Base-by-base conservation (phyloP, 441 rosid genomes). In the Aleurites moluccanus region DNA sequence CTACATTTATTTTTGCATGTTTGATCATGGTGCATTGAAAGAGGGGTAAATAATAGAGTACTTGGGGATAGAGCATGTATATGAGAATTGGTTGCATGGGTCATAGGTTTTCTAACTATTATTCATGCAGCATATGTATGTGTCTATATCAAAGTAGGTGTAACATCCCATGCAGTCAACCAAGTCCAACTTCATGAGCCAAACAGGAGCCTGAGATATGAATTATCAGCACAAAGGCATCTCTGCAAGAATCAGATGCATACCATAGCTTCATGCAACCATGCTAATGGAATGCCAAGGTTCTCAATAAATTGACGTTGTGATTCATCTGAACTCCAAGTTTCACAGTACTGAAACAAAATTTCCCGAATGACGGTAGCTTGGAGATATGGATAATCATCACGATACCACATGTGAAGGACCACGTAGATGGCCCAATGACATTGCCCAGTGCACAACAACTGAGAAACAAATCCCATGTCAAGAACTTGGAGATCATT, bases 221-320 rank as follows among this genome's bases (percentile, higher is more conserved):
- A 21, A 49, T 15, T 49, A 64, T 33, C 49, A 69, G 40, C 23
- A 71, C 42, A 64, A 67, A 76, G 30, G 52, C 52, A 77, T 45
- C 62, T 27, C 23, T 55, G 57, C 18, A 68, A 75, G 64, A 80
- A 53, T 73, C 45, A 73, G 68, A 63, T 64, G 40, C 78, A 71
- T 91, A 93, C 99, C 98, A 91, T 83, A 60, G 99, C 98, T 86
- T 96, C 98, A 80, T 92, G 96, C 90, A 96, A 80, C 99, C 99
- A 93, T 68, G 87, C 85, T 25, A 68, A 76, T 65, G 98, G 99
- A 80, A 96, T 75, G 73, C 90, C 95, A 80, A 96, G 85, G 66
- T 86, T 79, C 85, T 92, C 86, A 55, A 96, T 93, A 81, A 93
- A 92, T 63, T 83, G 85, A 55, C 84, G 83, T 49, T 96, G 99